phyloP scores from a whole-genome alignment of 2,329 filamentous ascomycete species.

The Aspergillus texensis region DNA sequence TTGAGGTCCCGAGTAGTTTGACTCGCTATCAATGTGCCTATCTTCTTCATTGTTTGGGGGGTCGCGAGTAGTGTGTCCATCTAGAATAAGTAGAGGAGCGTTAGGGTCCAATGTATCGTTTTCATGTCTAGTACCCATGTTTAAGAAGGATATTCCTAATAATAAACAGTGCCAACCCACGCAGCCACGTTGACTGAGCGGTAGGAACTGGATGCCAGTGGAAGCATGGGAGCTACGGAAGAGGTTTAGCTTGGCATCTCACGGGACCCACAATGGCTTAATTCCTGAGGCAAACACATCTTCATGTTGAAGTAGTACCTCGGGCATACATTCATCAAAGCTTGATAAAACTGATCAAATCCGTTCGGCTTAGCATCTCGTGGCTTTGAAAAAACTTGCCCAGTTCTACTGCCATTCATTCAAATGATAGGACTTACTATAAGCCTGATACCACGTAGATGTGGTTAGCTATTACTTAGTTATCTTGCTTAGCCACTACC shows the following conservation, averaged over 20 bases:
- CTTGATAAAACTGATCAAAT: background rate
- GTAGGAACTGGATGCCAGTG: background rate
- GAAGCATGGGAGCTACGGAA: no score
- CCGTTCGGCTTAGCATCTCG: background rate
- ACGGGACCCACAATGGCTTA: slow-evolving; percentile 21
- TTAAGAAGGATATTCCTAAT: slow-evolving; percentile 12
- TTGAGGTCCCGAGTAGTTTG: slow-evolving; percentile 31
- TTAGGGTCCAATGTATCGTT: slow-evolving; percentile 25
- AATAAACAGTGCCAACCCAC: slow-evolving; percentile 2
- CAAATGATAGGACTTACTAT: background rate
- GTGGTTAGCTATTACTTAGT: background rate
- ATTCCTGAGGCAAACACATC: background rate
- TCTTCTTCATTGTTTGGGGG: slow-evolving; percentile 10
- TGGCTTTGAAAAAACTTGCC: background rate
- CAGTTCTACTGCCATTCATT: background rate
- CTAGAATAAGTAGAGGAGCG: slow-evolving; percentile 35
- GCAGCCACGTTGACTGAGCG: background rate
- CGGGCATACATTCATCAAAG: background rate
- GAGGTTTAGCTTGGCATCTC: slow-evolving; percentile 4
- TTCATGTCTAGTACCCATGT: slow-evolving; percentile 31
- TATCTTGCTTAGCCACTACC: no score
- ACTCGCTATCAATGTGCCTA: slow-evolving; percentile 11
- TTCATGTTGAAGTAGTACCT: background rate
- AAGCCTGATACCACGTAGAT: background rate
- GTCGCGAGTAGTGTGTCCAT: slow-evolving; percentile 12